Conservation (phyloP, 768 basidiomycete genomes). For the Rhodotorula paludigena region DNA sequence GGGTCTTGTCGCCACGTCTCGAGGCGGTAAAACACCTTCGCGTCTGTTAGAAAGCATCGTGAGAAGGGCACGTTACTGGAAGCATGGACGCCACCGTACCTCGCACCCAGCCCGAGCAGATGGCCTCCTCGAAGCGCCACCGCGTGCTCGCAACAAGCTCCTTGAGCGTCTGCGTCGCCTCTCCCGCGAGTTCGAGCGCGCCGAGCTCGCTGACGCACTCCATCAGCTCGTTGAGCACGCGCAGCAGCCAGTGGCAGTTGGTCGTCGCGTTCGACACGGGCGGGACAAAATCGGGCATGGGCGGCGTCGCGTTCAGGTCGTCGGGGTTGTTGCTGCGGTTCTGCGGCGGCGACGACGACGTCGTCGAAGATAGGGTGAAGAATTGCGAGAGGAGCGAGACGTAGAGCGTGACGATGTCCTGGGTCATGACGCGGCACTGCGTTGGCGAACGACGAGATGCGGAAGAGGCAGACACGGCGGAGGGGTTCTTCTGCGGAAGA, state of each 20-base stretch:
- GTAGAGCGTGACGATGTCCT: slow-evolving; percentile 80
- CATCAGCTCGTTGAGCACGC: slow-evolving; percentile 74
- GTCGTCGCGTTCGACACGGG: slow-evolving; percentile 71
- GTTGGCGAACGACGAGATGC: slow-evolving; percentile 70
- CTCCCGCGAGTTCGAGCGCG: slow-evolving; percentile 72
- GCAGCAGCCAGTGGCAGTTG: slow-evolving; percentile 71
- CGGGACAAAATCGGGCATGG: slow-evolving; percentile 59
- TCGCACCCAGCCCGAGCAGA: slow-evolving; percentile 72
- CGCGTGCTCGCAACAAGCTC: slow-evolving; percentile 71
- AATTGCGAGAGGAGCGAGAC: slow-evolving; percentile 77
- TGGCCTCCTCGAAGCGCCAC: slow-evolving; percentile 81
- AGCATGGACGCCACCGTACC: slow-evolving; percentile 55
- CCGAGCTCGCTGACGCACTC: slow-evolving; percentile 78
- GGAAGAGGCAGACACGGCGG: slow-evolving; percentile 35
- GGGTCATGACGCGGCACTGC: slow-evolving; percentile 78
- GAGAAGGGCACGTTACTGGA: background rate
- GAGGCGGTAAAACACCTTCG: slow-evolving; percentile 70
- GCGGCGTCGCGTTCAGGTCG: slow-evolving; percentile 51
- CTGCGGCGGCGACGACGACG: slow-evolving; percentile 54
- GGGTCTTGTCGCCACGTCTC: slow-evolving; percentile 77
- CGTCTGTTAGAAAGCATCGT: slow-evolving; percentile 56
- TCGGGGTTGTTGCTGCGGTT: slow-evolving; percentile 41
- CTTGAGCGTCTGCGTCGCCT: slow-evolving; percentile 60
- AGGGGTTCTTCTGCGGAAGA: slow-evolving; percentile 22
- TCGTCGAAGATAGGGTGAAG: slow-evolving; percentile 73